Evolutionary conservation across 306 rosid genomes (phyloP).

Genomic region (Cucumis cinereus): DNA sequence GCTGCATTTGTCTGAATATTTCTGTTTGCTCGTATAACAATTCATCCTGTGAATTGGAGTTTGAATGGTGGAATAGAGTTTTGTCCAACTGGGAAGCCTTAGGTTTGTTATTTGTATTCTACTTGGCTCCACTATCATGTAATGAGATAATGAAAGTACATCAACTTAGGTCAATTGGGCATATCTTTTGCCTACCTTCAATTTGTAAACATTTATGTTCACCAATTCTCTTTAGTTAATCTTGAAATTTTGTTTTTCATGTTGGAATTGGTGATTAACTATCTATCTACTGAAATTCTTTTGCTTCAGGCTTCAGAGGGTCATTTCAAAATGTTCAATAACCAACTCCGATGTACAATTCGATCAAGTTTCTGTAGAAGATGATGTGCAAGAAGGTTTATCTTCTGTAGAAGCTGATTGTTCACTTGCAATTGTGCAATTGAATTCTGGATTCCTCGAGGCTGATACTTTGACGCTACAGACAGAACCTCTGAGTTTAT

Average conservation of each 20-base stretch:
- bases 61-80: background rate
- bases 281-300: background rate
- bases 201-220: background rate
- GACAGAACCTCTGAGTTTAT: slow-evolving; percentile 49
- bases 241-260: background rate
- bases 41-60: background rate
- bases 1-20: background rate
- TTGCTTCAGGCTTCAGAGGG: slow-evolving; percentile 33
- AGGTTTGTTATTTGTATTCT: background rate
- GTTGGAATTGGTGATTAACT: background rate
- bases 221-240: background rate
- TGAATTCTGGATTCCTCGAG: slow-evolving; percentile 48
- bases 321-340: slow-evolving; percentile 55
- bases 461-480: slow-evolving; percentile 42
- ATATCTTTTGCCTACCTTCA: background rate
- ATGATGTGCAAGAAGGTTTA: slow-evolving; percentile 33
- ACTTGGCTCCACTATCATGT: background rate
- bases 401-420: slow-evolving; percentile 37
- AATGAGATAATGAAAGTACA: background rate
- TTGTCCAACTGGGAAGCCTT: background rate
- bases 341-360: slow-evolving; percentile 49
- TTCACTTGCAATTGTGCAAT: slow-evolving; percentile 41
- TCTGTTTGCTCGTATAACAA: background rate
- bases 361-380: slow-evolving; percentile 26
- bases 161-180: background rate